Percentiles rank a stretch among this genome's conserved stretches.
Conservation (phyloP, 1,284 basidiomycete species). For the Pascua sp. region DNA sequence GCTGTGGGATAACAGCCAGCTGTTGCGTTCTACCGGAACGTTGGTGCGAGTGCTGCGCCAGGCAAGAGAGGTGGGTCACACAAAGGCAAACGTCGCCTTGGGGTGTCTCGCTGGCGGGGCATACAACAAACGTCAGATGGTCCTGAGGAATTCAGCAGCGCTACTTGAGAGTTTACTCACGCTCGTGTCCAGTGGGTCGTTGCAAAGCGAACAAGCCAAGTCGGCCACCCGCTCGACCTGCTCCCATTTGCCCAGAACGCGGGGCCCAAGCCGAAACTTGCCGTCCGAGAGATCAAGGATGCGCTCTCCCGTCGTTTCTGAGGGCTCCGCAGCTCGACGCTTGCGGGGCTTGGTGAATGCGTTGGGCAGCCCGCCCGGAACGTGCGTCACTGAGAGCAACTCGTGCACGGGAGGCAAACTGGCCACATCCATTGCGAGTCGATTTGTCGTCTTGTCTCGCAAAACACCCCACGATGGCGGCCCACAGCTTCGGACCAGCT, state of each 20-base stretch:
- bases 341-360: no score
- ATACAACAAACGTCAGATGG: slow-evolving; percentile 57
- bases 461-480: not conserved
- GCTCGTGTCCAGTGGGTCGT: slow-evolving; percentile 51
- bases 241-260: slow-evolving; percentile 29
- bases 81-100: slow-evolving; percentile 15
- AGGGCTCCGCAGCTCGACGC: slow-evolving; percentile 23
- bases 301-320: slow-evolving; percentile 37
- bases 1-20: not conserved
- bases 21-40: not conserved
- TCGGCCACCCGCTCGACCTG: slow-evolving; percentile 18
- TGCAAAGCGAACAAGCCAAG: slow-evolving; percentile 59
- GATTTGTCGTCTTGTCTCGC: no score
- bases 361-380: no score
- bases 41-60: slow-evolving; percentile 49
- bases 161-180: slow-evolving; percentile 49
- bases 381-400: no score
- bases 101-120: slow-evolving; percentile 50
- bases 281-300: slow-evolving; percentile 65
- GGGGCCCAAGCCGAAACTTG: slow-evolving; percentile 46
- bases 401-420: no score
- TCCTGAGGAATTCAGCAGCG: slow-evolving; percentile 51
- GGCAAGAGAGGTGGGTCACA: slow-evolving; percentile 67
- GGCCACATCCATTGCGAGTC: no score
- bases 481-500: not conserved